Base-by-base conservation (phyloP, 225 moss, liverwort and hornwort species). In the Physcomitrium patens region DNA sequence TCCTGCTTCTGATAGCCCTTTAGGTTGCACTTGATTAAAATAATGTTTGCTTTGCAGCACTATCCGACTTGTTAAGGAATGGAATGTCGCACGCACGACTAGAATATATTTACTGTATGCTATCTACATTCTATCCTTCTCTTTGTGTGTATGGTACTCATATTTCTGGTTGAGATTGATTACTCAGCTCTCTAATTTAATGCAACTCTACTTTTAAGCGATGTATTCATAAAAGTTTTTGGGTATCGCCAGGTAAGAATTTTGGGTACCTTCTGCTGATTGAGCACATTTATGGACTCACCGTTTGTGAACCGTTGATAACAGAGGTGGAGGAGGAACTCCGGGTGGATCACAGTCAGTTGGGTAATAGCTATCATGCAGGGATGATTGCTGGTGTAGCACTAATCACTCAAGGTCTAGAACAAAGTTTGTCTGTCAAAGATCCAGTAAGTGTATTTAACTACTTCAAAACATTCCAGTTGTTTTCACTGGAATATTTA, bases 321-420 rank as follows among this genome's bases (percentile, higher is more conserved):
- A 13, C 87, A 94, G 89, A 49, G 69, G 69, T 44, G 42, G 62
- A 81, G 58, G 84, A 75, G 65, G 90, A 84, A 66, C 80, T 84
- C 55, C 90, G 78, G 74, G 90, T 99, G 78, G 95, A 99, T 73
- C 95, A 95, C 76, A 99, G 93, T 82, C 91, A 90, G 63, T 86
- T 99, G 82, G 95, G 85, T 63, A 95, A 93, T 73, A 83, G 81
- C 56, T 99, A 95, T 79, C 97, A 99, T 76, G 90, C 78, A 67
- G 97, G 91, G 55, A 95, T 99, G 72, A 81, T 95, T 74, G 91
- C 91, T n/a, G 91, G 94, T 46, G 86, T 99, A 58, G 75, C 87
- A 58, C 86, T 99, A 85, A 83, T 99, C 53, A 73, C 89, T 22
- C 79, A 80, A 64, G 89, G 81, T 63, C 76, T 99, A 69, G 82